A percentile compares a stretch with the other conserved stretches of the same genome.
These are phyloP conservation scores for Smallanthus sonchifolius DNA, from an alignment of 129 eudicot species.

Conservation along the genomic window DNA sequence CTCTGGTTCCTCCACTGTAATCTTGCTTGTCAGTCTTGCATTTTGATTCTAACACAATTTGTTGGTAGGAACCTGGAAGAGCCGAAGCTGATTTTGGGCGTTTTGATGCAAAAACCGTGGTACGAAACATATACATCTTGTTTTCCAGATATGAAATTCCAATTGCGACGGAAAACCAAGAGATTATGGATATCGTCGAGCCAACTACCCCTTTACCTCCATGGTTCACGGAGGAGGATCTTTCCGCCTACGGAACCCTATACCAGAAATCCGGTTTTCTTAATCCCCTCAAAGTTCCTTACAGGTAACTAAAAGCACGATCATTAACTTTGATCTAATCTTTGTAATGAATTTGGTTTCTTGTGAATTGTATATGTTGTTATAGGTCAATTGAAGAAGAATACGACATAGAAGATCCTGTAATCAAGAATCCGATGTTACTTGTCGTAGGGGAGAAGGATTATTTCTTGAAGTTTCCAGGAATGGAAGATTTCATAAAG, in stretches of 20 bases:
- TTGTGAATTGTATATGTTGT: no score
- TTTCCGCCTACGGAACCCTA: constrained; percentile 29
- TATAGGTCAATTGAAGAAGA: constrained; percentile 38
- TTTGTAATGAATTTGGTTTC: neutral
- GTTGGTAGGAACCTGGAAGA: constrained; percentile 44
- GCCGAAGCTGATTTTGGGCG: constrained; percentile 56
- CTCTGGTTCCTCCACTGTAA: no score
- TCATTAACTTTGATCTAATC: no score
- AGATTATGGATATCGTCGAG: constrained; percentile 48
- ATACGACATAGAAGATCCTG: constrained; percentile 32
- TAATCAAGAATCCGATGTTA: constrained; percentile 39
- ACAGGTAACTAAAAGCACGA: constrained; percentile 28
- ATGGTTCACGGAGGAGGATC: constrained; percentile 56
- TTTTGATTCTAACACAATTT: neutral
- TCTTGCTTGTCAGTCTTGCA: no score
- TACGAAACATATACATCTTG: constrained; percentile 42
- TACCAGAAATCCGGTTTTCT: constrained; percentile 47
- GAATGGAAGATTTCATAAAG: constrained; percentile 22
- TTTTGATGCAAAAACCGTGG: constrained; percentile 35
- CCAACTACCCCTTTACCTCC: constrained; percentile 38
- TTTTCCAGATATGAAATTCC: constrained; percentile 43
- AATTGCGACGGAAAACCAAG: constrained; percentile 34
- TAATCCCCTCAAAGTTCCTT: constrained; percentile 44
- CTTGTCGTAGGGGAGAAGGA: constrained; percentile 48
- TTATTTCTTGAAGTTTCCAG: constrained; percentile 38